phyloP scores from a whole-genome alignment of 2,329 filamentous ascomycete species.

The Colletotrichum sublineola region DNA sequence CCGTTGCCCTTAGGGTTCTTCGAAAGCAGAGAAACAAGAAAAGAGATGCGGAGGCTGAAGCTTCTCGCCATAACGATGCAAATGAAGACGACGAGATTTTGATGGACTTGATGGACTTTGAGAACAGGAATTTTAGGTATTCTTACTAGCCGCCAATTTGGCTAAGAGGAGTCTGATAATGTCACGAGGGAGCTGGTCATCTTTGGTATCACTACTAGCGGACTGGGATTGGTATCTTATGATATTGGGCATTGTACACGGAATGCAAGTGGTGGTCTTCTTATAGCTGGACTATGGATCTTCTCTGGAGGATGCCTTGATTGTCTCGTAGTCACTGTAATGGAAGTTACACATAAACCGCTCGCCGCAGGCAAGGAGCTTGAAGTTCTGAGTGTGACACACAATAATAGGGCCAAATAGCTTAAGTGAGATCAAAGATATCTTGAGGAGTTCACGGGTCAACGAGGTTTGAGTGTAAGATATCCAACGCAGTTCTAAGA shows the following conservation, averaged over 20 bases:
- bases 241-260: not conserved
- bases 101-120: conserved; percentile 53
- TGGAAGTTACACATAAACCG: not conserved
- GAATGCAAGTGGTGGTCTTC: not conserved
- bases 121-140: conserved; percentile 45
- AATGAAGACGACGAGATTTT: conserved; percentile 48
- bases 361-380: not conserved
- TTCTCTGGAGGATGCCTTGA: not conserved
- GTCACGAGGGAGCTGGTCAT: not conserved
- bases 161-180: not conserved
- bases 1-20: too few relatives aligned
- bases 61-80: conserved; percentile 48
- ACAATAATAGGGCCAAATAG: not conserved
- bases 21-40: conserved; percentile 51
- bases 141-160: not conserved
- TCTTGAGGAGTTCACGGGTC: not conserved
- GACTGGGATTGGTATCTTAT: not conserved
- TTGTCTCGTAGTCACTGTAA: not conserved
- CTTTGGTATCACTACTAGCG: not conserved
- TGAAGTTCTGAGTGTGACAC: not conserved
- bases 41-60: conserved; percentile 50
- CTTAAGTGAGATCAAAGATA: not conserved
- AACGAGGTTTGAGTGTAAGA: too few relatives aligned
- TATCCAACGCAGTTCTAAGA: not conserved
- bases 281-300: not conserved